Percentiles rank a stretch among this genome's conserved stretches.
Evolutionary conservation across 768 basidiomycete genomes (phyloP).

Genomic region (Leccinum fibrillosum): DNA sequence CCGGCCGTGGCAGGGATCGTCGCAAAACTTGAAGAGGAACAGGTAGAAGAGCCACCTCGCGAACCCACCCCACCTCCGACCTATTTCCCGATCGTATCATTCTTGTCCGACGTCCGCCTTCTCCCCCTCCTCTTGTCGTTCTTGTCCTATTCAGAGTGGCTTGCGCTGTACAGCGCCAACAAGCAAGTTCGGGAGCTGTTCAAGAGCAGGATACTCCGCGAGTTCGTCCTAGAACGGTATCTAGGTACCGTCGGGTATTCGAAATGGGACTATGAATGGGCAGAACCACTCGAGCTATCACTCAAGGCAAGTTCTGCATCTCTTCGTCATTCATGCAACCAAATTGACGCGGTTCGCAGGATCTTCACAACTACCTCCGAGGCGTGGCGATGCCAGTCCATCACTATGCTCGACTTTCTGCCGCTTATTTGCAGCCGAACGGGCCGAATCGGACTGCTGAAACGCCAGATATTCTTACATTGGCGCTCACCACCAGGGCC

Average conservation of each 20-base stretch:
- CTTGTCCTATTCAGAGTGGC: constrained; percentile 73
- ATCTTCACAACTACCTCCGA: constrained; percentile 76
- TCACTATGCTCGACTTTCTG: constrained; percentile 62
- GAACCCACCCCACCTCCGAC: constrained; percentile 25
- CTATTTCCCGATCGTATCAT: constrained; percentile 52
- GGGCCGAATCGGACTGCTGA: constrained; percentile 36
- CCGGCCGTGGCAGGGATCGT: constrained; percentile 31
- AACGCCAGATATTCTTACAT: constrained; percentile 42
- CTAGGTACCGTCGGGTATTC: constrained; percentile 69
- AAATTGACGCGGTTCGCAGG: constrained; percentile 40
- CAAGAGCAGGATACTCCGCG: constrained; percentile 49
- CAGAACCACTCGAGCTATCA: constrained; percentile 62
- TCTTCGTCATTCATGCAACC: background rate
- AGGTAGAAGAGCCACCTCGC: constrained; percentile 15
- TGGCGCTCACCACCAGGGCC: constrained; percentile 64
- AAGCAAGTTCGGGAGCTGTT: constrained; percentile 53
- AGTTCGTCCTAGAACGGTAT: constrained; percentile 66
- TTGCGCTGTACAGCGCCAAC: constrained; percentile 53
- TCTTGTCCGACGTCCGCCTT: constrained; percentile 52
- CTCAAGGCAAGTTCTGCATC: constrained; percentile 47
- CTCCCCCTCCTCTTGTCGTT: constrained; percentile 54
- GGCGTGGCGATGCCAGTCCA: constrained; percentile 75
- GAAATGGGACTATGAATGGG: constrained; percentile 53
- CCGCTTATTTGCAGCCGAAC: constrained; percentile 53
- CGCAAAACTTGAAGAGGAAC: constrained; percentile 21